phyloP scores from a whole-genome alignment of 495 filamentous ascomycete genomes.

The Xylaria palmicola region DNA sequence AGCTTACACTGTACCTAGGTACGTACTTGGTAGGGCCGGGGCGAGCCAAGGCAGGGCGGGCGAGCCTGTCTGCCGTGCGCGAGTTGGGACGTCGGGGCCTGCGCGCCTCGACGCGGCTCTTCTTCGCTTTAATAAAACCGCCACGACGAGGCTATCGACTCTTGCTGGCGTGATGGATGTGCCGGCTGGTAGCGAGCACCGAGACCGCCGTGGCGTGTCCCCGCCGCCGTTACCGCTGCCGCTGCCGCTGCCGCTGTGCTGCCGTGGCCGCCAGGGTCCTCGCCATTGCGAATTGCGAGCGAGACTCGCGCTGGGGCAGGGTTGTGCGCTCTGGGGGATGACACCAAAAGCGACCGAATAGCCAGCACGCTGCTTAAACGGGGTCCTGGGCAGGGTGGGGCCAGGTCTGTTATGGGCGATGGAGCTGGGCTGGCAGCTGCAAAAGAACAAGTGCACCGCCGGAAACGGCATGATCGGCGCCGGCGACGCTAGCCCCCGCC shows the following conservation, averaged over 20 bases:
- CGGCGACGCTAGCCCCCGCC: not conserved
- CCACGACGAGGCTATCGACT: conserved; percentile 17
- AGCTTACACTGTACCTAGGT: conserved; percentile 1
- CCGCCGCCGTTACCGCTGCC: not conserved
- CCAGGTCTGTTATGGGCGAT: conserved; percentile 1
- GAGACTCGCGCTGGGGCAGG: not conserved
- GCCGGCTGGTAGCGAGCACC: too few relatives aligned
- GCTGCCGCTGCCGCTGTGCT: not conserved
- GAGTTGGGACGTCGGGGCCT: conserved; percentile 5
- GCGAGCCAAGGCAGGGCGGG: conserved; percentile 13
- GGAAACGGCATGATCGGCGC: conserved; percentile 6
- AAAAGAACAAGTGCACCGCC: conserved; percentile 8
- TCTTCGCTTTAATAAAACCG: conserved; percentile 14
- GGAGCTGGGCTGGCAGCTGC: not conserved
- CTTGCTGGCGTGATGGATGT: not conserved
- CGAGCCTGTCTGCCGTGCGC: conserved; percentile 2
- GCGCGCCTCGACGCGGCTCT: conserved; percentile 16
- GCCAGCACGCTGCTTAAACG: conserved; percentile 3
- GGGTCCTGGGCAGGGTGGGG: conserved; percentile 10
- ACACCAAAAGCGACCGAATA: not conserved
- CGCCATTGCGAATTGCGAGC: not conserved
- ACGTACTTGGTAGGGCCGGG: too few relatives aligned
- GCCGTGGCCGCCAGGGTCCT: conserved; percentile 1
- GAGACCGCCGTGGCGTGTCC: not conserved
- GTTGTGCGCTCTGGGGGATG: too few relatives aligned